A percentile compares a stretch with the other conserved stretches of the same genome.
Evolutionary conservation across 2,329 filamentous ascomycete genomes (phyloP).

Genomic region (Botrytis hyacinthi): DNA sequence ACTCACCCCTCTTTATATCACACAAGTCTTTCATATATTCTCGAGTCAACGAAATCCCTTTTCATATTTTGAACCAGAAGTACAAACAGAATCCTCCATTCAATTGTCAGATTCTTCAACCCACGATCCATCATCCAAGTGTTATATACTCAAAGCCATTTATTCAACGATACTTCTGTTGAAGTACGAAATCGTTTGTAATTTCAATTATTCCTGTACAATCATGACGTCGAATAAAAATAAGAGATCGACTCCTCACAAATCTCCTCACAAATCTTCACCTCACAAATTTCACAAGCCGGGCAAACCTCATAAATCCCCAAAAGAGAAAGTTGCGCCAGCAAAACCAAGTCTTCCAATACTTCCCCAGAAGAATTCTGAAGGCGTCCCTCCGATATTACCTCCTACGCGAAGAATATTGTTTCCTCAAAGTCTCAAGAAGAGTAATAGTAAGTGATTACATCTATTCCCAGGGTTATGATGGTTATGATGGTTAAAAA

Average conservation of each 20-base stretch:
- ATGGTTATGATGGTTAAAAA: background rate
- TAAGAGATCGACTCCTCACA: background rate
- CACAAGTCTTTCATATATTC: background rate
- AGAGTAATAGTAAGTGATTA: background rate
- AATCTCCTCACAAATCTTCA: background rate
- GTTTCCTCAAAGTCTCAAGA: background rate
- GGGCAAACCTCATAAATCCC: background rate
- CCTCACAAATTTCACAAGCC: background rate
- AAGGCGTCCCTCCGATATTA: background rate
- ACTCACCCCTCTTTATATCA: background rate
- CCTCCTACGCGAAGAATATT: background rate
- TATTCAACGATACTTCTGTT: background rate
- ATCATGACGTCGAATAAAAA: conserved; percentile 4
- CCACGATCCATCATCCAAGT: background rate
- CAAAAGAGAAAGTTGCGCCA: background rate
- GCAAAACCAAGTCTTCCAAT: background rate
- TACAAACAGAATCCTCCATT: background rate
- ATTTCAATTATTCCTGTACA: background rate
- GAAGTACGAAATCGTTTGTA: background rate
- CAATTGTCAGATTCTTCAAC: background rate
- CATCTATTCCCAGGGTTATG: no score
- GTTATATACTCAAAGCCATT: background rate
- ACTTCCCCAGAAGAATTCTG: background rate
- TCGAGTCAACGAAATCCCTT: background rate
- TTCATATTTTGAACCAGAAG: background rate